A percentile compares a stretch with the other conserved stretches of the same genome.
Conservation (phyloP, 2,329 filamentous ascomycete species). For the Ceratocystis lukuohia region DNA sequence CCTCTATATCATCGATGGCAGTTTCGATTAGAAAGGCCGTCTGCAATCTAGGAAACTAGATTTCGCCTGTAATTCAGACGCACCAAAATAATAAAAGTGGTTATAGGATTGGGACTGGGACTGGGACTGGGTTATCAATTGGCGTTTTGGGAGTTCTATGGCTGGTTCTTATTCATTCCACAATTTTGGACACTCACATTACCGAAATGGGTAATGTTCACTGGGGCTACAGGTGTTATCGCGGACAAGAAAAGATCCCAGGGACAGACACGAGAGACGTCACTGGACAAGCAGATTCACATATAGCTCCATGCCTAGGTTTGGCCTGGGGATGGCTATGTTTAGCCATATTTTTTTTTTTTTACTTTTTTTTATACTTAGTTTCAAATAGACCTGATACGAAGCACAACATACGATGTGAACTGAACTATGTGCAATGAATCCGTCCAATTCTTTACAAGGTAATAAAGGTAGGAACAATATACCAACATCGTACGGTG, state of each 20-base stretch:
- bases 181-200: background rate
- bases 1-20: background rate
- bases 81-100: background rate
- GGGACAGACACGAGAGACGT: background rate
- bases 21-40: background rate
- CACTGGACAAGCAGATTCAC: background rate
- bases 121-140: slow-evolving; percentile 2
- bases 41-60: background rate
- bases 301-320: background rate
- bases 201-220: background rate
- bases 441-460: no score
- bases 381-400: background rate
- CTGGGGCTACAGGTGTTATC: background rate
- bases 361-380: background rate
- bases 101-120: background rate
- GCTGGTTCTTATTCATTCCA: background rate
- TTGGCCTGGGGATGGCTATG: background rate
- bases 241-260: background rate
- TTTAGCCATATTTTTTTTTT: background rate
- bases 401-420: background rate
- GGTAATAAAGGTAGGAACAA: background rate
- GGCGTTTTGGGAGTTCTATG: slow-evolving; percentile 10
- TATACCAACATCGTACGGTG: background rate
- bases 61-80: background rate
- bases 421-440: background rate